Conservation (phyloP, 1,139 yeast genomes). For the Spathaspora sp. region DNA sequence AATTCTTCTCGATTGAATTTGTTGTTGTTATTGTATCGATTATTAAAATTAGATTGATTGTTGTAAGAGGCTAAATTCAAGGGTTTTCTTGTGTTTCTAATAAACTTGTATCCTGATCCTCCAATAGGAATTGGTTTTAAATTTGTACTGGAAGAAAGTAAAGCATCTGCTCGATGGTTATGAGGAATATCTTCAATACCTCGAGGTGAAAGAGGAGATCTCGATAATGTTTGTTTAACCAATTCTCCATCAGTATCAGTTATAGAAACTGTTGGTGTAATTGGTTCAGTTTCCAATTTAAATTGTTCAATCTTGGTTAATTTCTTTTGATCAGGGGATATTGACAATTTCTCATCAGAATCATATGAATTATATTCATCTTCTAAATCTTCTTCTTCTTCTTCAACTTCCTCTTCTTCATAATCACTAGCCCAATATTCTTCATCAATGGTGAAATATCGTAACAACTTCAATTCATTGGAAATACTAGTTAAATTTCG, state of each 20-base stretch:
- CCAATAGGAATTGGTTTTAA: conserved; percentile 46
- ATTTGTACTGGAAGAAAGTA: conserved; percentile 39
- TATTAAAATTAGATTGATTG: conserved; percentile 28
- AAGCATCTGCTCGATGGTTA: conserved; percentile 48
- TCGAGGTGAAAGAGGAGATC: background rate
- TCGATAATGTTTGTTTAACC: background rate
- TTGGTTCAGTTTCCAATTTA: conserved; percentile 1
- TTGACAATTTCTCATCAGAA: conserved; percentile 7
- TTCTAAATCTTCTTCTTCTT: conserved; percentile 19
- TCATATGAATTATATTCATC: conserved; percentile 11
- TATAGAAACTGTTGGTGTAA: conserved; percentile 4
- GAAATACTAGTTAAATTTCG: conserved; percentile 65
- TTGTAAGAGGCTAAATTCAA: conserved; percentile 57
- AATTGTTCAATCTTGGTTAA: background rate
- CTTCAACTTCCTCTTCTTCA: conserved; percentile 43
- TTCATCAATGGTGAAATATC: conserved; percentile 81
- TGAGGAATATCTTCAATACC: conserved; percentile 27
- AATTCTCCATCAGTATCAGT: background rate
- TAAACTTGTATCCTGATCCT: conserved; percentile 32
- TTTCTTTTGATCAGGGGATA: conserved; percentile 8
- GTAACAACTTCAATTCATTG: conserved; percentile 57
- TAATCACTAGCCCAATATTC: conserved; percentile 55
- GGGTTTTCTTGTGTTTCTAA: conserved; percentile 57
- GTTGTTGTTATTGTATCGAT: conserved; percentile 16
- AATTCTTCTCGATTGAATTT: conserved; percentile 65